Evolutionary conservation across 2,329 filamentous ascomycete genomes (phyloP).

Genomic region (Trichoderma afroharzianum): DNA sequence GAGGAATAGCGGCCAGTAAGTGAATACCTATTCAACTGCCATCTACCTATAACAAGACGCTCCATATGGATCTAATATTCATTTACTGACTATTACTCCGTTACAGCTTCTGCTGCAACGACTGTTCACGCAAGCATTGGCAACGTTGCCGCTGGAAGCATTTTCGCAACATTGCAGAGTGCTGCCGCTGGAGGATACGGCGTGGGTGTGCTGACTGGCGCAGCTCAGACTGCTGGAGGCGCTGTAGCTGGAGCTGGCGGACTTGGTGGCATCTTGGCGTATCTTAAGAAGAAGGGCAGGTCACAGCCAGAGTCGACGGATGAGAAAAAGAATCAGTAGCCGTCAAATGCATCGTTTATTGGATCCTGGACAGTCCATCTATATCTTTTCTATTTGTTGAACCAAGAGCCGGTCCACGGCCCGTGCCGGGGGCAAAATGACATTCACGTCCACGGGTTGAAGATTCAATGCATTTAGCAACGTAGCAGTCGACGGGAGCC

Average conservation of each 20-base stretch:
- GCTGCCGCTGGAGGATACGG: slow-evolving; percentile 30
- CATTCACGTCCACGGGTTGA: neutral
- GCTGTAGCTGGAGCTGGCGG: neutral
- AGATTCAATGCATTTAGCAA: neutral
- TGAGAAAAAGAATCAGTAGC: neutral
- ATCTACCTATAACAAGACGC: no score
- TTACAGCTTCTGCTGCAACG: slow-evolving; percentile 26
- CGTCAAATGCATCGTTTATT: neutral
- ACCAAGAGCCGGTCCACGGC: neutral
- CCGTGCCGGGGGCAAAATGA: neutral
- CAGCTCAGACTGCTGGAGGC: slow-evolving; percentile 19
- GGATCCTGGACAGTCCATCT: neutral
- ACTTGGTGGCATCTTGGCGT: neutral
- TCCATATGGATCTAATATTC: neutral
- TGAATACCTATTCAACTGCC: neutral
- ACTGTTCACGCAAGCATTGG: slow-evolving; percentile 28
- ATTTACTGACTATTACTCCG: neutral
- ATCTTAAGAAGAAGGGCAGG: neutral
- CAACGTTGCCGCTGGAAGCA: slow-evolving; percentile 23
- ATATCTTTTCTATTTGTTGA: neutral
- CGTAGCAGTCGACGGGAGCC: neutral
- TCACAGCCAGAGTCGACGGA: neutral
- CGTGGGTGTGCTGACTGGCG: slow-evolving; percentile 21
- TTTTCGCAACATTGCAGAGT: slow-evolving; percentile 33
- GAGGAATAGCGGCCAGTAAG: slow-evolving; percentile 22